These are phyloP conservation scores for Boletus barrowsii DNA, from an alignment of 768 basidiomycete genomes.

Conservation along the genomic window DNA sequence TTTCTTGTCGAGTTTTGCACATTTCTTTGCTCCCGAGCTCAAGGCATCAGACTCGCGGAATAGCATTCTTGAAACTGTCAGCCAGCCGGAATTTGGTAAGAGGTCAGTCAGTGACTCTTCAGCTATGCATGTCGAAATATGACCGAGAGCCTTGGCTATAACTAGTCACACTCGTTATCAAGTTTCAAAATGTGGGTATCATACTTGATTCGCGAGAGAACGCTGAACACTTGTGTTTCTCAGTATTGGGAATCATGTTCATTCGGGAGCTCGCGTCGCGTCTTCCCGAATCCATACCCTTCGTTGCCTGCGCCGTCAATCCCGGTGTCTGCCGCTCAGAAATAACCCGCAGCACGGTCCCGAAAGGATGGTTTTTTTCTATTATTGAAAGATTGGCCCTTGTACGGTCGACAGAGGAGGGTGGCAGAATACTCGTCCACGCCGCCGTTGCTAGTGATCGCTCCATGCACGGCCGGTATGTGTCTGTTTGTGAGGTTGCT, in stretches of 20 bases:
- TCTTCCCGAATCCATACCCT: conserved; percentile 18
- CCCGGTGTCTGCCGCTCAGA: conserved; percentile 36
- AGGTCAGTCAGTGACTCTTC: conserved; percentile 19
- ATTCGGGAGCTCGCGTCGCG: conserved; percentile 31
- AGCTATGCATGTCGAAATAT: neutral
- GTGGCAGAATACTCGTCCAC: conserved; percentile 34
- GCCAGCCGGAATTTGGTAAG: conserved; percentile 20
- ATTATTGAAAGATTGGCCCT: conserved; percentile 10
- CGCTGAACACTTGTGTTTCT: neutral
- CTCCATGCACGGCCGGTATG: conserved; percentile 31
- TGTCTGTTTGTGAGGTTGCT: conserved; percentile 19
- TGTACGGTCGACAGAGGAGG: conserved; percentile 33
- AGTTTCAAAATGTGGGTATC: conserved; percentile 25
- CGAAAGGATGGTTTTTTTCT: neutral
- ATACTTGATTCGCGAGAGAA: neutral
- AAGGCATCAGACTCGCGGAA: conserved; percentile 2
- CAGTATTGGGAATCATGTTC: conserved; percentile 35
- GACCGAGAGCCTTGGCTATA: neutral
- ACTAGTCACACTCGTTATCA: conserved; percentile 21
- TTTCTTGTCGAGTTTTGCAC: conserved; percentile 31
- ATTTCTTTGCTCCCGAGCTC: conserved; percentile 13
- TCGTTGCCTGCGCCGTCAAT: conserved; percentile 27
- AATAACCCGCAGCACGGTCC: conserved; percentile 15
- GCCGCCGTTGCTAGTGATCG: conserved; percentile 28
- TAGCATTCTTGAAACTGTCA: conserved; percentile 26